Percentiles rank a stretch among this genome's conserved stretches.
Evolutionary conservation across 495 filamentous ascomycete species (phyloP).

Genomic region (Terfezia boudieri): DNA sequence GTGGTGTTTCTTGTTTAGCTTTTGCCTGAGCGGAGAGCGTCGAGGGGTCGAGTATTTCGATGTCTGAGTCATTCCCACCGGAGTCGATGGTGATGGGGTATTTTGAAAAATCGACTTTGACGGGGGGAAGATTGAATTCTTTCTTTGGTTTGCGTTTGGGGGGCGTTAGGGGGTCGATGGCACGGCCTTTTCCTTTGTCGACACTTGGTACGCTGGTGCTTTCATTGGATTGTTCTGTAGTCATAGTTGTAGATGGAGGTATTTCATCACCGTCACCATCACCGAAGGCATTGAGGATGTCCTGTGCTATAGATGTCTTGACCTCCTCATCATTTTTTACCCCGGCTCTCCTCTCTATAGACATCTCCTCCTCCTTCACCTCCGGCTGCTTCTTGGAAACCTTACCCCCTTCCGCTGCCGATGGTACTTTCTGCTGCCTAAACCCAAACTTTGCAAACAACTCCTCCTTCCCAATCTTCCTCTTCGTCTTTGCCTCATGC

Average conservation of each 20-base stretch:
- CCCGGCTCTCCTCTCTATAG: slow-evolving; percentile 12
- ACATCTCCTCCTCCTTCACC: slow-evolving; percentile 1
- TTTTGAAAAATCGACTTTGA: slow-evolving; percentile 3
- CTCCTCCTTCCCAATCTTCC: slow-evolving; percentile 68
- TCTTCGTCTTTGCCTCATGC: slow-evolving; percentile 77
- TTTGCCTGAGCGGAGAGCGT: not conserved
- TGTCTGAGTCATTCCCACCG: slow-evolving; percentile 34
- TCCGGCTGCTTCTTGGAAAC: not conserved
- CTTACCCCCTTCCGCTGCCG: not conserved
- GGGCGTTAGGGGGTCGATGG: slow-evolving; percentile 5
- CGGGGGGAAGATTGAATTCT: slow-evolving; percentile 1
- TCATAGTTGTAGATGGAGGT: not conserved
- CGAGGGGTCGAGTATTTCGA: slow-evolving; percentile 31
- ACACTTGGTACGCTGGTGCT: slow-evolving; percentile 1
- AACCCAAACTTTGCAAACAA: slow-evolving; percentile 73
- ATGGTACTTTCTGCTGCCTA: slow-evolving; percentile 18
- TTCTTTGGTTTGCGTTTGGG: slow-evolving; percentile 14
- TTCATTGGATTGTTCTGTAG: too few species aligned
- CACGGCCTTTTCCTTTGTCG: slow-evolving; percentile 36
- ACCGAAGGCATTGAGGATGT: too few species aligned
- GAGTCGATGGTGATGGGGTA: slow-evolving; percentile 9
- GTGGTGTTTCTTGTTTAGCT: not conserved
- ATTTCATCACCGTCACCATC: slow-evolving; percentile 14
- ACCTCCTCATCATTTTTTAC: slow-evolving; percentile 10
- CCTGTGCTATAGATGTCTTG: not conserved